Percentiles rank a stretch among this genome's conserved stretches.
These are phyloP conservation scores for Fistulifera pelliculosa DNA, from an alignment of 108 stramenopile species.

Conservation along the genomic window DNA sequence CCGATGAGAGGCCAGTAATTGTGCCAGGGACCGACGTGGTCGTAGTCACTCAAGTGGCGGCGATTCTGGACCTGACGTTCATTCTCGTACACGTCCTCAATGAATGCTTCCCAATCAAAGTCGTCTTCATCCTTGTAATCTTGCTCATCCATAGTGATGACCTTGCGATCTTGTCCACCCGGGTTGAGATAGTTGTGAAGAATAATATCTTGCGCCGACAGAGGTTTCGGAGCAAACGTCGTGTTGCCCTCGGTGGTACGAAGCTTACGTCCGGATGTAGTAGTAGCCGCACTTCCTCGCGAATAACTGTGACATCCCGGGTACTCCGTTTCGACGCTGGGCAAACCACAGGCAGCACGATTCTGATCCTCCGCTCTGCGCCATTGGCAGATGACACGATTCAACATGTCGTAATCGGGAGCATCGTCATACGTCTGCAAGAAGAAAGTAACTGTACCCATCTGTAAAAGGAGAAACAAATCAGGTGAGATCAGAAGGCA, in stretches of 20 bases:
- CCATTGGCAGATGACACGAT: constrained; percentile 38
- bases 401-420: constrained; percentile 12
- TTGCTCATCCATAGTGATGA: background rate
- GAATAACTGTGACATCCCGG: background rate
- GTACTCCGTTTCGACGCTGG: background rate
- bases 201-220: background rate
- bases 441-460: constrained; percentile 28
- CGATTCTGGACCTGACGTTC: constrained; percentile 2
- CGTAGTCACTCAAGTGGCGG: constrained; percentile 20
- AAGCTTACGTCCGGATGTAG: background rate
- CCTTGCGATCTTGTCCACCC: background rate
- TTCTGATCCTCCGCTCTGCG: constrained; percentile 24
- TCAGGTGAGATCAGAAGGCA: constrained; percentile 6
- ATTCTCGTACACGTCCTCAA: constrained; percentile 1
- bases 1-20: constrained; percentile 26
- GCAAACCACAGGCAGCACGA: constrained; percentile 24
- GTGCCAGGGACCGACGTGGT: constrained; percentile 15
- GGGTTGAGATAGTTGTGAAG: background rate
- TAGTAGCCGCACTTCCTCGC: background rate
- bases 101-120: constrained; percentile 2
- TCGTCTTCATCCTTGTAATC: constrained; percentile 1
- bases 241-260: background rate
- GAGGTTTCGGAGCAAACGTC: background rate
- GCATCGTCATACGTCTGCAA: constrained; percentile 20
- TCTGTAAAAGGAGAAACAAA: background rate